These are phyloP conservation scores for Periconia sp. DNA, from an alignment of 2,329 filamentous ascomycete genomes.

Conservation along the genomic window DNA sequence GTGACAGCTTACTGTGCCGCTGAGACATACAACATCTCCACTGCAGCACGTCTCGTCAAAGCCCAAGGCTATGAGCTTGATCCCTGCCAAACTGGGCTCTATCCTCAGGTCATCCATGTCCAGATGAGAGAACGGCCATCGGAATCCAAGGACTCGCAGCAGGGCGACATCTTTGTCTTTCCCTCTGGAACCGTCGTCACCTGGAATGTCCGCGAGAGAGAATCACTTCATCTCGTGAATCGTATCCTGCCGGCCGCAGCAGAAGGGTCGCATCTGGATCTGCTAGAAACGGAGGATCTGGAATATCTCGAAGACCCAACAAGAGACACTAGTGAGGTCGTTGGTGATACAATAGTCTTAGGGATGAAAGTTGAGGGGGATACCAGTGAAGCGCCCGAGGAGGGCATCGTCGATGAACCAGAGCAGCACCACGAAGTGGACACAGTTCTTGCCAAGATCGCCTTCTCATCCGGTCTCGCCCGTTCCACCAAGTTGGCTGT, in stretches of 20 bases:
- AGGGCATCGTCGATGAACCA: conserved; percentile 22
- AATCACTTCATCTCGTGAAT: conserved; percentile 63
- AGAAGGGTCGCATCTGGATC: conserved; percentile 71
- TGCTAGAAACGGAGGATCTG: conserved; percentile 85
- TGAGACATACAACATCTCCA: conserved; percentile 68
- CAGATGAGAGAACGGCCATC: conserved; percentile 49
- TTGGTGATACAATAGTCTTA: conserved; percentile 86
- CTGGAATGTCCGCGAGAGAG: conserved; percentile 82
- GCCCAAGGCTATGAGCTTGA: conserved; percentile 67
- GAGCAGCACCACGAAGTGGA: conserved; percentile 53
- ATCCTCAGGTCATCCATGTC: conserved; percentile 70
- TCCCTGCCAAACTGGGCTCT: conserved; percentile 66
- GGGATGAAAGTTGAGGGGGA: conserved; percentile 67
- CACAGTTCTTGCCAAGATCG: conserved; percentile 86
- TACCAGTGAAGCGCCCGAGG: conserved; percentile 51
- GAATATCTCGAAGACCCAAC: conserved; percentile 80
- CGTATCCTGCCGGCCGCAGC: conserved; percentile 77
- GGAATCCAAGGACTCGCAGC: conserved; percentile 55
- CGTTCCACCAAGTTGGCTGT: conserved; percentile 93
- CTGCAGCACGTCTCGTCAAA: conserved; percentile 63
- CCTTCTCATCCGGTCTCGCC: conserved; percentile 92
- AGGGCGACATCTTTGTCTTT: conserved; percentile 92
- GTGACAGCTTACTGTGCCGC: conserved; percentile 71
- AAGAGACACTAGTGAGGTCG: conserved; percentile 76
- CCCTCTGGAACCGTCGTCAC: conserved; percentile 92